Percentiles rank a stretch among this genome's conserved stretches.
These are phyloP conservation scores for Phytophthora hybrid DNA, from an alignment of 352 stramenopile genomes.

Conservation along the genomic window DNA sequence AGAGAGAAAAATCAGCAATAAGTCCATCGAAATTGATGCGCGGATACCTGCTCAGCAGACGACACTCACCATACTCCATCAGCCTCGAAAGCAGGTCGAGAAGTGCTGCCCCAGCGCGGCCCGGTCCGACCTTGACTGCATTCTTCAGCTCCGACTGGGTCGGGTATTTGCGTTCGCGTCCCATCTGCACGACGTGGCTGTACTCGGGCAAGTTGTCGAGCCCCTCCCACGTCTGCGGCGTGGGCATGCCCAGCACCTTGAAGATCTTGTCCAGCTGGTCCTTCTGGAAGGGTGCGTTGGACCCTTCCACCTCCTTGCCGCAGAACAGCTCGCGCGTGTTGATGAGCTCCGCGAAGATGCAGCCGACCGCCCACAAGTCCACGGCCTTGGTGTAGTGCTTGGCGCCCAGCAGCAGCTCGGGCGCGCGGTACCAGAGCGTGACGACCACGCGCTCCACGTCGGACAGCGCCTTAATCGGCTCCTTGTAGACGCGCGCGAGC, in stretches of 20 bases:
- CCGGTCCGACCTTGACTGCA: conserved; percentile 84
- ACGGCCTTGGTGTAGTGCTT: conserved; percentile 95
- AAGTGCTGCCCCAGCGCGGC: conserved; percentile 72
- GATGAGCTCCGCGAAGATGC: conserved; percentile 95
- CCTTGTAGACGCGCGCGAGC: conserved; percentile 88
- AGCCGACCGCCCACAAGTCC: conserved; percentile 97
- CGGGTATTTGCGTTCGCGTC: conserved; percentile 85
- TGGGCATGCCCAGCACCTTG: conserved; percentile 90
- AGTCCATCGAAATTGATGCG: too few species aligned
- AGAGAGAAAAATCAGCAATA: not conserved
- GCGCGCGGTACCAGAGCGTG: conserved; percentile 96
- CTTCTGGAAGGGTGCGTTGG: conserved; percentile 91
- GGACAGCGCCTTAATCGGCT: conserved; percentile 89
- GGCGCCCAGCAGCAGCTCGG: conserved; percentile 93
- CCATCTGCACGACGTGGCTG: conserved; percentile 86
- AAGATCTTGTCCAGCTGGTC: conserved; percentile 93
- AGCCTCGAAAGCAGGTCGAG: conserved; percentile 82
- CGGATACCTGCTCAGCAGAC: too few species aligned
- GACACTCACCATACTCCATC: conserved; percentile 78
- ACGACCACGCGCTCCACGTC: conserved; percentile 94
- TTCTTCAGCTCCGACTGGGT: conserved; percentile 86
- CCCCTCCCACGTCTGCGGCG: conserved; percentile 83
- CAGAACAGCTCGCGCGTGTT: conserved; percentile 90
- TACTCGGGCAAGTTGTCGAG: conserved; percentile 88
- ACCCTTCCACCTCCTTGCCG: conserved; percentile 89